Evolutionary conservation across 2,329 filamentous ascomycete genomes (phyloP).

Genomic region (Fulvia fulva): DNA sequence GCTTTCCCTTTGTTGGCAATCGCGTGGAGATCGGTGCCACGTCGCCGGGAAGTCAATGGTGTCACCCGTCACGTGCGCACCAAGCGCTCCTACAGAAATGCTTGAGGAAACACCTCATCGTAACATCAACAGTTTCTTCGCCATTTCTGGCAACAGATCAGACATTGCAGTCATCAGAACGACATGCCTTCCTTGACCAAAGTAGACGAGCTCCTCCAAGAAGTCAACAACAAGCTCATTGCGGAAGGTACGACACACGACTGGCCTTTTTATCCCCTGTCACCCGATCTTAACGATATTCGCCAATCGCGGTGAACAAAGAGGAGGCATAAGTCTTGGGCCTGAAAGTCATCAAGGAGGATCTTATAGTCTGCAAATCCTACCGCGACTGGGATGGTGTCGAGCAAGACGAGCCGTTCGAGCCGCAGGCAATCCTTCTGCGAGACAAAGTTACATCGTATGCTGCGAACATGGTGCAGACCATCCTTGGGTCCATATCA

Average conservation of each 20-base stretch:
- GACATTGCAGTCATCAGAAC: conserved; percentile 6
- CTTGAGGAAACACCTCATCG: neutral
- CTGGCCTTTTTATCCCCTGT: conserved; percentile 5
- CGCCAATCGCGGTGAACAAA: conserved; percentile 2
- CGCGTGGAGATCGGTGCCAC: neutral
- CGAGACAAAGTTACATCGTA: neutral
- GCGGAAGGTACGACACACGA: conserved; percentile 9
- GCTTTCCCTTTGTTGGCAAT: neutral
- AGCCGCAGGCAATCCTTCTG: neutral
- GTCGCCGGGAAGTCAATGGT: neutral
- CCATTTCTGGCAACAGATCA: conserved; percentile 4
- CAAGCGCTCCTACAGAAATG: neutral
- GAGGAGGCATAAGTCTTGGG: conserved; percentile 33
- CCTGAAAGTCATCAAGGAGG: conserved; percentile 32
- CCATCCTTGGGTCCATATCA: conserved; percentile 9
- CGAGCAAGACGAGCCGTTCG: conserved; percentile 5
- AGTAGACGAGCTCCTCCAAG: conserved; percentile 9
- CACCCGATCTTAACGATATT: conserved; percentile 10
- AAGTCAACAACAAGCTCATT: conserved; percentile 2
- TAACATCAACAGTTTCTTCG: conserved; percentile 2
- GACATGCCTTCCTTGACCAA: conserved; percentile 9
- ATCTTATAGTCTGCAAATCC: conserved; percentile 11
- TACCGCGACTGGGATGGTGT: conserved; percentile 10
- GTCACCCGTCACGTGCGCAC: neutral
- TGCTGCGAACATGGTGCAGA: neutral